These are phyloP conservation scores for Diospyros lotus DNA, from an alignment of 148 eudicot species.

Conservation along the genomic window DNA sequence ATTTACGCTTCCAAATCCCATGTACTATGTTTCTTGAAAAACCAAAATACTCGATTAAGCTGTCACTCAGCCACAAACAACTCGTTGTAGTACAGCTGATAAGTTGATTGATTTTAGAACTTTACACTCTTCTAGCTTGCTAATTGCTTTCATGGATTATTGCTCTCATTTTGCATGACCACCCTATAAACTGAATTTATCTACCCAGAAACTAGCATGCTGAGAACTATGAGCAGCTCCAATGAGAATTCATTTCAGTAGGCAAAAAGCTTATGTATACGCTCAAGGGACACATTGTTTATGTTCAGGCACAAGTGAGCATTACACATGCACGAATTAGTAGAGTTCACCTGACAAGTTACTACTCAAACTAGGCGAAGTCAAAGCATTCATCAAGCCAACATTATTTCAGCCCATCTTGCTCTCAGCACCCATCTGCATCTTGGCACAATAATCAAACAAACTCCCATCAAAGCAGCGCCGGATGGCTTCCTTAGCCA, in stretches of 20 bases:
- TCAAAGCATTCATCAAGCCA: background rate
- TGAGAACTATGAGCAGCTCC: no score
- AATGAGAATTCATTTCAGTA: background rate
- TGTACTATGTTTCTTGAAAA: slow-evolving; percentile 31
- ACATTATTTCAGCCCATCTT: slow-evolving; percentile 25
- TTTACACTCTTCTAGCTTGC: no score
- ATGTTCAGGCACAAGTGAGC: background rate
- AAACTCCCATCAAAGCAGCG: slow-evolving; percentile 66
- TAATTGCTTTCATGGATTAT: no score
- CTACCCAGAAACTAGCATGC: no score
- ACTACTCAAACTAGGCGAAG: background rate
- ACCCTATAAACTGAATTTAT: no score
- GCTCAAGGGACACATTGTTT: background rate
- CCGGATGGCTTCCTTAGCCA: slow-evolving; percentile 64
- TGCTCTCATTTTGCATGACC: no score
- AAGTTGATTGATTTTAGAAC: no score
- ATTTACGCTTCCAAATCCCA: slow-evolving; percentile 48
- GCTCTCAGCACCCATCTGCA: slow-evolving; percentile 34
- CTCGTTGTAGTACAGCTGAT: no score
- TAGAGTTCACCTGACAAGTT: background rate
- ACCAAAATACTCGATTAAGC: background rate
- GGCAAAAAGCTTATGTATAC: background rate
- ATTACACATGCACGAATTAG: background rate
- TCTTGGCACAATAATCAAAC: slow-evolving; percentile 60
- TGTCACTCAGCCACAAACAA: no score